These are phyloP conservation scores for Hansenula sp. DNA, from an alignment of 1,139 yeast genomes.

Conservation along the genomic window DNA sequence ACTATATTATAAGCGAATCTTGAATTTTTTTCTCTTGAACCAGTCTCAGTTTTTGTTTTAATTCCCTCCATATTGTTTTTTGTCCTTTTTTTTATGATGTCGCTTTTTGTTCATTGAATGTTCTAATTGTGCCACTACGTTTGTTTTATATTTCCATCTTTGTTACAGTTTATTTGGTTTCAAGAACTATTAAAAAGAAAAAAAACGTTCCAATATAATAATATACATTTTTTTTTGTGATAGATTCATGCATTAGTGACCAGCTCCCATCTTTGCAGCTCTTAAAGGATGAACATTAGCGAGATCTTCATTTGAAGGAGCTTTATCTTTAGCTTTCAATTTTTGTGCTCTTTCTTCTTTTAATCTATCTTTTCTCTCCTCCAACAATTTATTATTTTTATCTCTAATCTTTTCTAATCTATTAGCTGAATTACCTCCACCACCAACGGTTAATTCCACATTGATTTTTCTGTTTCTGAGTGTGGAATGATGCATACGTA, in stretches of 20 bases:
- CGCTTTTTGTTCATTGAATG: too few species aligned
- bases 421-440: slow-evolving; percentile 84
- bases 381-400: slow-evolving; percentile 70
- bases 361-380: slow-evolving; percentile 55
- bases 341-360: slow-evolving; percentile 22
- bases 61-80: too few species aligned
- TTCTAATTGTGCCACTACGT: neutral
- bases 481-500: slow-evolving; percentile 73
- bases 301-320: slow-evolving; percentile 19
- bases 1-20: slow-evolving; percentile 22
- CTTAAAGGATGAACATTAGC: slow-evolving; percentile 53
- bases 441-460: slow-evolving; percentile 96
- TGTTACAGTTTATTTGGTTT: too few species aligned
- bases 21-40: neutral
- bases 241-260: neutral
- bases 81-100: neutral
- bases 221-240: neutral
- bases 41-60: neutral
- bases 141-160: too few species aligned
- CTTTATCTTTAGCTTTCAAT: slow-evolving; percentile 22
- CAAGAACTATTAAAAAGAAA: too few species aligned
- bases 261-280: slow-evolving; percentile 4
- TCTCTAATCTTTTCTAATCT: slow-evolving; percentile 68
- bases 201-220: neutral
- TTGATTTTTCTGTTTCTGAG: slow-evolving; percentile 74